Evolutionary conservation across 2,329 filamentous ascomycete species (phyloP), one percentile per base, ranked within the genome.

Genomic region (Fonsecaea pugnacius): DNA sequence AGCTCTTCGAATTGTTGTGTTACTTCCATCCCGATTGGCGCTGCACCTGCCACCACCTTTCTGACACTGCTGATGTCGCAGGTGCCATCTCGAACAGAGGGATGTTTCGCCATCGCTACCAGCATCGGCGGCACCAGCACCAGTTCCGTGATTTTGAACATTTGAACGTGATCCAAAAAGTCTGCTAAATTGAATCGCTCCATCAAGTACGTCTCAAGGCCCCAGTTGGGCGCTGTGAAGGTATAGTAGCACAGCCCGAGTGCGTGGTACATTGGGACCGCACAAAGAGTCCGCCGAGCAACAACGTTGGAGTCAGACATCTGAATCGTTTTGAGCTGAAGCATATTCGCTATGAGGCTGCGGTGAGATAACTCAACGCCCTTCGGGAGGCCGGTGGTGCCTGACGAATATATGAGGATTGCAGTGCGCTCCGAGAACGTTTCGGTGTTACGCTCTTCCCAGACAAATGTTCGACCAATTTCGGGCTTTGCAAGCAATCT

Each of bases 381-480:
- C 70, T 89, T 89, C 0, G 86, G 85, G 1, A 87, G 73, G 0
- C 85, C 85, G 0, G 90, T 92, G 0, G 86, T 88, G 0, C 86
- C 86, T 57, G 81, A 84, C 64, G 81, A 85, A 67, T 86, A 86
- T 4, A 78, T 75, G 67, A 78, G 77, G 27, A 77, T 85, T 5
- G 75, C 76, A 2, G 80, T 87, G 66, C 72, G 77, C 68, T 77
- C 79, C 9, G 80, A 77, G 56, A 89, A 75, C 7, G 32, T 38
- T n/a, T 36, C 32, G 52, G 56, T 60, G 56, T 63, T 38, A 52
- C 81, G 82, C 63, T 87, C 82, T 16, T 83, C 74, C 91, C 91
- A 95, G 54, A 78, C 75, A 74, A 89, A 93, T 1, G 72, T 73
- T 2, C 79, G 76, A 1, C 85, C 89, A 46, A 85, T 80, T 10